Evolutionary conservation across 2,329 filamentous ascomycete species (phyloP).

Genomic region (Xylaria sp.): DNA sequence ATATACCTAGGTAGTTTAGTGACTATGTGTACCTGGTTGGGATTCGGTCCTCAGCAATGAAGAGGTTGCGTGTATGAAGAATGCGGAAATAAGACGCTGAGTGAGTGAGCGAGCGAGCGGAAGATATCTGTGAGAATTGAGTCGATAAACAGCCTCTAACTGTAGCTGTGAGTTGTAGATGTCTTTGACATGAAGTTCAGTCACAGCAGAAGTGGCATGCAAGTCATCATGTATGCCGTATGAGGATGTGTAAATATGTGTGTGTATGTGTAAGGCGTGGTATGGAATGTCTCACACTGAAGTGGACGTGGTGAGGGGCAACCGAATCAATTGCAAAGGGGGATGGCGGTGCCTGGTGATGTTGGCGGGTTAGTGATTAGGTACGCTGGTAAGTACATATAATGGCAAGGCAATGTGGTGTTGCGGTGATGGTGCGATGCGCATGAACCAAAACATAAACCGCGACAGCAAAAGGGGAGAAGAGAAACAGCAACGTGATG

Average conservation of each 20-base stretch:
- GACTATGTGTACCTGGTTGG: background rate
- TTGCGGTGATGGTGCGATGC: background rate
- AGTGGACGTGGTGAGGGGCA: background rate
- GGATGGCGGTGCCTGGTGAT: background rate
- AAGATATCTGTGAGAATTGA: background rate
- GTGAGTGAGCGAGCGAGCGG: background rate
- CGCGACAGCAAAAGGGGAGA: background rate
- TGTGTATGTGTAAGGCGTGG: background rate
- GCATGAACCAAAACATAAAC: slow-evolving; percentile 6
- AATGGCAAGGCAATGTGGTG: background rate
- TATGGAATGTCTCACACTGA: background rate
- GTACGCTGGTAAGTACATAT: background rate
- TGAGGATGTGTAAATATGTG: background rate
- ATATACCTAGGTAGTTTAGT: background rate
- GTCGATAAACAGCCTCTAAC: background rate
- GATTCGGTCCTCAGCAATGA: background rate
- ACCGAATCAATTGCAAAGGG: background rate
- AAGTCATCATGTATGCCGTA: slow-evolving; percentile 3
- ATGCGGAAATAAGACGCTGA: background rate
- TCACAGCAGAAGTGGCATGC: background rate
- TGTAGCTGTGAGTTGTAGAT: background rate
- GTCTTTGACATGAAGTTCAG: background rate
- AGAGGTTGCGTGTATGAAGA: background rate
- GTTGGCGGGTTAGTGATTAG: background rate
- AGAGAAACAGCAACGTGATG: background rate